Conservation (phyloP, 441 rosid genomes). For the Brassica balearica region DNA sequence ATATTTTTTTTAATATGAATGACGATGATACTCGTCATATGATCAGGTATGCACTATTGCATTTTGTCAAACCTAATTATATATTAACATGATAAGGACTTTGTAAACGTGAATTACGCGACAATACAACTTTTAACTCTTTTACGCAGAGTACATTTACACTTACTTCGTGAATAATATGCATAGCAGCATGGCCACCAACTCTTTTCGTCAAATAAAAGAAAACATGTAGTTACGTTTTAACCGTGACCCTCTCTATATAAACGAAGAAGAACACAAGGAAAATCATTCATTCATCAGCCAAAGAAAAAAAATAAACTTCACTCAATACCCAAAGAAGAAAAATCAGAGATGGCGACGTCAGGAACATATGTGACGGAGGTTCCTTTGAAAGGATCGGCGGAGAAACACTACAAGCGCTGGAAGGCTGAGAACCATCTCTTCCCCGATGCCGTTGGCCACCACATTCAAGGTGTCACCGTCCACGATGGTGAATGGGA, state of each 20-base stretch:
- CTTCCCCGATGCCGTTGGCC: conserved; percentile 41
- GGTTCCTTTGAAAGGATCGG: conserved; percentile 35
- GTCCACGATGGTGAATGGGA: conserved; percentile 43
- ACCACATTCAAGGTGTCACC: conserved; percentile 41
- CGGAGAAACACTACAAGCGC: conserved; percentile 42
- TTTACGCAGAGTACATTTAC: not conserved
- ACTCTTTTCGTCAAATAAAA: not conserved
- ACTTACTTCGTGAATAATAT: not conserved
- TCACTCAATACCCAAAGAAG: not conserved
- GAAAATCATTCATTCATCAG: conserved; percentile 7
- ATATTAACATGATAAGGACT: not conserved
- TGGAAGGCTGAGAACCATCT: conserved; percentile 42
- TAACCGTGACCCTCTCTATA: conserved; percentile 31
- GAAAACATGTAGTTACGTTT: not conserved
- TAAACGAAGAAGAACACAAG: conserved; percentile 22
- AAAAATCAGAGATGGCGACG: conserved; percentile 19
- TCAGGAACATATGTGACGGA: conserved; percentile 46
- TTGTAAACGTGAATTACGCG: conserved; percentile 11
- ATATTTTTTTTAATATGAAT: no score
- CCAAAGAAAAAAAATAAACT: not conserved
- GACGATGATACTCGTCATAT: no score
- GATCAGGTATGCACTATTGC: no score
- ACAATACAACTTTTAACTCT: not conserved
- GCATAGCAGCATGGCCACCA: conserved; percentile 2
- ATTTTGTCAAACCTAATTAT: no score